Evolutionary conservation across 2,329 filamentous ascomycete genomes (phyloP).

Genomic region (Intubia oerlemansii): DNA sequence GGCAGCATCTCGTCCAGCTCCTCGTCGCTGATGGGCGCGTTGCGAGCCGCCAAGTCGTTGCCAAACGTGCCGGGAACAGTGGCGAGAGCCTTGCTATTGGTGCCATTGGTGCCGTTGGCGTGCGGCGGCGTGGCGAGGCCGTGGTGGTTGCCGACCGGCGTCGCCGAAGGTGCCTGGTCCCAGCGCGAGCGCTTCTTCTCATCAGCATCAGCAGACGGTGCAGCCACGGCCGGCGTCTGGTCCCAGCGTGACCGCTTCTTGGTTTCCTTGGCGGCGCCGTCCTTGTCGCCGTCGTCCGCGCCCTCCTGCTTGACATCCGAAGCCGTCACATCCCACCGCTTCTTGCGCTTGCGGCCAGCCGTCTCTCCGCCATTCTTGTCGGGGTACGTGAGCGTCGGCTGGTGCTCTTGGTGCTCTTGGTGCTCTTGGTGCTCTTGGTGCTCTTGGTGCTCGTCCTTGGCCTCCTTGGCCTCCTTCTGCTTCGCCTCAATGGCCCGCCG

Average conservation of each 20-base stretch:
- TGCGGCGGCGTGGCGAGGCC: conserved; percentile 65
- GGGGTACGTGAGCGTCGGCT: conserved; percentile 54
- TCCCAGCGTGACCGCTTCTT: conserved; percentile 84
- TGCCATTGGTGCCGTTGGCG: conserved; percentile 31
- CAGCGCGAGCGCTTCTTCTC: conserved; percentile 67
- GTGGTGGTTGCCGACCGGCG: conserved; percentile 48
- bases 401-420: conserved; percentile 33
- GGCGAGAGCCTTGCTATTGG: conserved; percentile 18
- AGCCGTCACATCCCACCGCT: conserved; percentile 76
- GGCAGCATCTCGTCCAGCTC: conserved; percentile 85
- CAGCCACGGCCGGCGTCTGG: conserved; percentile 41
- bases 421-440: conserved; percentile 45
- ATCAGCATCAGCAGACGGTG: conserved; percentile 33
- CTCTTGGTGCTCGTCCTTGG: too few relatives aligned
- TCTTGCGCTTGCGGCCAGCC: conserved; percentile 63
- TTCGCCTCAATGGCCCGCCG: conserved; percentile 55
- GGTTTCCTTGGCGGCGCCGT: too few relatives aligned
- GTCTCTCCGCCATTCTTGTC: conserved; percentile 53
- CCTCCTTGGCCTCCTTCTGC: too few relatives aligned
- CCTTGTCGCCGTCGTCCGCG: too few relatives aligned
- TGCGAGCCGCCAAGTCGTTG: conserved; percentile 59
- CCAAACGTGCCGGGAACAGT: conserved; percentile 35
- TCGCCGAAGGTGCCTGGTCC: conserved; percentile 67
- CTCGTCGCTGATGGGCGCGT: conserved; percentile 73
- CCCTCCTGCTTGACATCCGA: conserved; percentile 18